Evolutionary conservation across 2,329 filamentous ascomycete species (phyloP).

Genomic region (Talaromyces albobiverticillius): DNA sequence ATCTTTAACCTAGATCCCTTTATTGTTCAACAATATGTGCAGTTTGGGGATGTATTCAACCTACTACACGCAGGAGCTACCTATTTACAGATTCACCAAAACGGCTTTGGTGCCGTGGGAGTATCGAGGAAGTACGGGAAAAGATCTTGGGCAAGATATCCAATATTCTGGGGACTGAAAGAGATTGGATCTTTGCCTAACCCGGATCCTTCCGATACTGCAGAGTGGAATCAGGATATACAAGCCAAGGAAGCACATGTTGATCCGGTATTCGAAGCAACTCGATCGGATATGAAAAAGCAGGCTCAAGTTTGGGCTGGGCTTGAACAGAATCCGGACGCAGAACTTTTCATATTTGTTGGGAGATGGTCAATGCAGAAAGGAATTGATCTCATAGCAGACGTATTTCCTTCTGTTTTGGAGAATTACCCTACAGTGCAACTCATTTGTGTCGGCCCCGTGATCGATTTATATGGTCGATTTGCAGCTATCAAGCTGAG

Average conservation of each 20-base stretch:
- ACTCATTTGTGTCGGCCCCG: slow-evolving; percentile 58
- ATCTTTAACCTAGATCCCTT: slow-evolving; percentile 57
- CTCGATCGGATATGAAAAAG: slow-evolving; percentile 48
- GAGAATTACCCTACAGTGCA: slow-evolving; percentile 56
- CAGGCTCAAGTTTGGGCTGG: slow-evolving; percentile 63
- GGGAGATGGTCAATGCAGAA: slow-evolving; percentile 64
- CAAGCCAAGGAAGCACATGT: slow-evolving; percentile 45
- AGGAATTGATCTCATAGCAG: slow-evolving; percentile 62
- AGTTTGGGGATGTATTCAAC: slow-evolving; percentile 64
- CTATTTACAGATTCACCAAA: slow-evolving; percentile 60
- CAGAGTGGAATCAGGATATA: slow-evolving; percentile 51
- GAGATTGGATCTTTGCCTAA: slow-evolving; percentile 60
- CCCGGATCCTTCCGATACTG: slow-evolving; percentile 60
- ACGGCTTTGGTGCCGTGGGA: slow-evolving; percentile 61
- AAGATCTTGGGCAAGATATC: slow-evolving; percentile 59
- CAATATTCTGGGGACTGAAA: slow-evolving; percentile 62
- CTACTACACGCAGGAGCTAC: slow-evolving; percentile 60
- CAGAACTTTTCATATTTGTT: slow-evolving; percentile 64
- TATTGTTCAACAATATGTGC: slow-evolving; percentile 56
- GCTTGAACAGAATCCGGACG: slow-evolving; percentile 55
- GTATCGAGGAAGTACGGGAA: slow-evolving; percentile 63
- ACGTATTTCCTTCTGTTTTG: slow-evolving; percentile 60
- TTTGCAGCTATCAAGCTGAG: slow-evolving; percentile 61
- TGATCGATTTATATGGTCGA: slow-evolving; percentile 62
- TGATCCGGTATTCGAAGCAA: slow-evolving; percentile 51